Conservation (phyloP, 208 protist genomes). For the Vickermania spadyakhi region DNA sequence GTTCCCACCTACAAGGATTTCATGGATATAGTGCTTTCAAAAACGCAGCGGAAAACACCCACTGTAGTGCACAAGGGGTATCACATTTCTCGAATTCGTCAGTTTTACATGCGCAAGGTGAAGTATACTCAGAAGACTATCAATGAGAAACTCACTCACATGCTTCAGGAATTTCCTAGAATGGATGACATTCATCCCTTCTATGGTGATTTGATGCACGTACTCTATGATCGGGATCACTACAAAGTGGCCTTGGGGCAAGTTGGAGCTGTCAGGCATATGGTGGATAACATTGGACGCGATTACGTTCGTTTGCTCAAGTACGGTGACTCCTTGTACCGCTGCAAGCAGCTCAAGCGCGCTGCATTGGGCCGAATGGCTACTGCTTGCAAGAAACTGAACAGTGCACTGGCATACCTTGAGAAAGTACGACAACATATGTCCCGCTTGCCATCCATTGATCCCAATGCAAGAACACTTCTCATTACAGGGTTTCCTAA, state of each 20-base stretch:
- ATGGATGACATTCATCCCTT: constrained; percentile 99
- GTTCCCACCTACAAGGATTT: constrained; percentile 98
- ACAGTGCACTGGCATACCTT: constrained; percentile 94
- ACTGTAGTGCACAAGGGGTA: constrained; percentile 99
- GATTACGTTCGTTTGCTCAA: constrained; percentile 99
- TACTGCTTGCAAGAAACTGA: constrained; percentile 96
- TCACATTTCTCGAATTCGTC: constrained; percentile 97
- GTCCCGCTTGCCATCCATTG: constrained; percentile 98
- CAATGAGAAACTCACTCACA: constrained; percentile 96
- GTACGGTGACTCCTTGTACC: constrained; percentile 99
- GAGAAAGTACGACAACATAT: constrained; percentile 99
- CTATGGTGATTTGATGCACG: constrained; percentile 99
- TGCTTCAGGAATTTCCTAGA: constrained; percentile 95
- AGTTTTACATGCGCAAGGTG: constrained; percentile 99
- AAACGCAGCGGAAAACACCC: constrained; percentile 99
- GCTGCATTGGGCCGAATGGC: constrained; percentile 99
- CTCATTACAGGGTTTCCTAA: constrained; percentile 99
- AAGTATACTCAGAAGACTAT: constrained; percentile 98
- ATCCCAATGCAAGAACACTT: constrained; percentile 98
- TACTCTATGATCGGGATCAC: constrained; percentile 99
- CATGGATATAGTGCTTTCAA: constrained; percentile 99
- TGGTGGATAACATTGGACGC: constrained; percentile 97
- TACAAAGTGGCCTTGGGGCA: constrained; percentile 99
- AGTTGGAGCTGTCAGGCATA: constrained; percentile 93
- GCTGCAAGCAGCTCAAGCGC: constrained; percentile 99